Evolutionary conservation across 768 basidiomycete genomes (phyloP).

Genomic region (Mycena metata): DNA sequence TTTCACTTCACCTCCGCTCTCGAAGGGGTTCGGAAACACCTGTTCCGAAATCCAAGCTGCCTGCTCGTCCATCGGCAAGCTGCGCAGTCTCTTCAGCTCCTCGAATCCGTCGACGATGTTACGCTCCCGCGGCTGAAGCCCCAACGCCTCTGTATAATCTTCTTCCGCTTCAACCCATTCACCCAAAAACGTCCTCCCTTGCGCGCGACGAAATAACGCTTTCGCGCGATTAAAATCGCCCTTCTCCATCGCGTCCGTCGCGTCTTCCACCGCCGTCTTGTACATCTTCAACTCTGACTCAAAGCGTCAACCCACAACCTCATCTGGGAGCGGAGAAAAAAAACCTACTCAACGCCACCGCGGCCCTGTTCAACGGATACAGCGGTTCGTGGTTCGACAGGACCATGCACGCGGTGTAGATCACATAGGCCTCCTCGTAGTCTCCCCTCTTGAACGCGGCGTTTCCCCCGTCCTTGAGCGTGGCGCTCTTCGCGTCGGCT

Average conservation of each 20-base stretch:
- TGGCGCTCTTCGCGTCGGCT: constrained; percentile 7
- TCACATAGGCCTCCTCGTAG: constrained; percentile 27
- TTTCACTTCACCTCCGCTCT: constrained; percentile 1
- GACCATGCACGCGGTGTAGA: constrained; percentile 25
- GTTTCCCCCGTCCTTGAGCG: constrained; percentile 26
- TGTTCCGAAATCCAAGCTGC: constrained; percentile 21
- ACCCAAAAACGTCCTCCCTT: constrained; percentile 23
- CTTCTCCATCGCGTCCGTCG: constrained; percentile 7
- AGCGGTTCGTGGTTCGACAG: constrained; percentile 27
- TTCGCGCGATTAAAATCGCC: constrained; percentile 26
- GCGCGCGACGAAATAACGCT: constrained; percentile 26
- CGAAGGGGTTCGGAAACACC: neutral
- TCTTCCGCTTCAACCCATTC: constrained; percentile 23
- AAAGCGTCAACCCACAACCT: neutral
- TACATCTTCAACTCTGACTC: constrained; percentile 32
- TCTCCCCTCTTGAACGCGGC: constrained; percentile 29
- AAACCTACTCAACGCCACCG: constrained; percentile 27
- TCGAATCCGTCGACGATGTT: constrained; percentile 15
- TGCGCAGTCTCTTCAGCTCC: constrained; percentile 28
- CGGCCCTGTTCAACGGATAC: constrained; percentile 33
- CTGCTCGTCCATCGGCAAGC: constrained; percentile 12
- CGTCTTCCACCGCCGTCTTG: constrained; percentile 17
- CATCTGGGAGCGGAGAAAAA: too few species aligned
- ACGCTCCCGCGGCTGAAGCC: constrained; percentile 18
- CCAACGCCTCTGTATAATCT: constrained; percentile 20